Conservation (phyloP, 257 asterid species). For the Solanum tarapatanum region DNA sequence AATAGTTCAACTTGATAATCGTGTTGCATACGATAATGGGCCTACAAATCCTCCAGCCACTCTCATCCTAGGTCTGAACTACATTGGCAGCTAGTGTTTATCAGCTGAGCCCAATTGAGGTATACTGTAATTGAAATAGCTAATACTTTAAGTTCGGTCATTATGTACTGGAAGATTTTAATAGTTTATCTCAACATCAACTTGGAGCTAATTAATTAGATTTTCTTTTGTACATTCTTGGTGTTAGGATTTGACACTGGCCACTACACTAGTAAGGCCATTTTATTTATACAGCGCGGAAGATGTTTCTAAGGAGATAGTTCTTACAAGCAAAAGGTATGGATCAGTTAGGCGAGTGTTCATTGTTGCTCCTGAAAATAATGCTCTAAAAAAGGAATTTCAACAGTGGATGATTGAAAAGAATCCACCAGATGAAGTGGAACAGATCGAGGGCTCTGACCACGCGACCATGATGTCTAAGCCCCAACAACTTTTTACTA, state of each 20-base stretch:
- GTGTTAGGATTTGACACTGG: slow-evolving; percentile 21
- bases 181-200: neutral
- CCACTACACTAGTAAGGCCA: slow-evolving; percentile 10
- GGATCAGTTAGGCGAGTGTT: slow-evolving; percentile 19
- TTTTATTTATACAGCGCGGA: neutral
- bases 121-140: neutral
- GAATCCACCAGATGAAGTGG: slow-evolving; percentile 28
- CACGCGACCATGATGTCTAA: slow-evolving; percentile 27
- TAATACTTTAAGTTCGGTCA: neutral
- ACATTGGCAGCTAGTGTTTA: slow-evolving; percentile 1
- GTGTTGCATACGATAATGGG: neutral
- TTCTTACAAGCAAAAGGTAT: neutral
- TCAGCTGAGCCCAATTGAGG: slow-evolving; percentile 24
- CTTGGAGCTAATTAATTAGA: neutral
- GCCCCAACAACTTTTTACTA: slow-evolving; percentile 13
- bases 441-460: slow-evolving; percentile 15
- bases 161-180: neutral
- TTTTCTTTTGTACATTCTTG: neutral
- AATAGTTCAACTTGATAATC: neutral
- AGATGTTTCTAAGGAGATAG: slow-evolving; percentile 5
- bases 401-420: slow-evolving; percentile 18
- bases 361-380: slow-evolving; percentile 10
- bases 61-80: slow-evolving; percentile 1
- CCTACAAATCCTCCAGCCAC: slow-evolving; percentile 9
- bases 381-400: neutral